Evolutionary conservation across 2,329 filamentous ascomycete genomes (phyloP).

Genomic region (Neophaeococcomyces aloes): DNA sequence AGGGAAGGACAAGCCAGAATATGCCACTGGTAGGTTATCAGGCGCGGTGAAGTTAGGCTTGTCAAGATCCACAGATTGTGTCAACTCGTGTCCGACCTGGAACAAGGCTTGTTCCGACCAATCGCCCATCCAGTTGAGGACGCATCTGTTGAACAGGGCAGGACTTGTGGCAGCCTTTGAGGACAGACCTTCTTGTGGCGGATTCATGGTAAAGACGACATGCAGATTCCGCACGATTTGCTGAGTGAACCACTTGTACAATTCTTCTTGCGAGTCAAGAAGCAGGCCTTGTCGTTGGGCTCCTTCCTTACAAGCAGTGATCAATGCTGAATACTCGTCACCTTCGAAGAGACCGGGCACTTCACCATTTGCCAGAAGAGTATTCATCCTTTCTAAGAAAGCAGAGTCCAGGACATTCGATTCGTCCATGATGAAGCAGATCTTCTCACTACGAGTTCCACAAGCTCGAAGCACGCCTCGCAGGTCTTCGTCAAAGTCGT

Average conservation of each 20-base stretch:
- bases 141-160: slow-evolving; percentile 97
- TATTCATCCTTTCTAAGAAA: slow-evolving; percentile 99
- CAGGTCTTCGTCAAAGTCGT: slow-evolving; percentile 97
- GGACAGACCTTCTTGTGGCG: slow-evolving; percentile 84
- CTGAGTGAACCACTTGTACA: slow-evolving; percentile 99
- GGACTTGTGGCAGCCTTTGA: slow-evolving; percentile 97
- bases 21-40: slow-evolving; percentile 86
- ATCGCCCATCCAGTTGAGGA: slow-evolving; percentile 99
- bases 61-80: slow-evolving; percentile 91
- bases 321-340: slow-evolving; percentile 95
- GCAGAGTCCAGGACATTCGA: slow-evolving; percentile 96
- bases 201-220: slow-evolving; percentile 99
- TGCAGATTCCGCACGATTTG: slow-evolving; percentile 99
- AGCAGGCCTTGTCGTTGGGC: slow-evolving; percentile 91
- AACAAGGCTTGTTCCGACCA: slow-evolving; percentile 99
- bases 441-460: slow-evolving; percentile 97
- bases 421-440: slow-evolving; percentile 99
- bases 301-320: slow-evolving; percentile 98
- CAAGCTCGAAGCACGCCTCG: slow-evolving; percentile 85
- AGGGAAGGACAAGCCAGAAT: slow-evolving; percentile 71
- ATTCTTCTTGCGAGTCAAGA: slow-evolving; percentile 91
- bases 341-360: slow-evolving; percentile 97
- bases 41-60: slow-evolving; percentile 74
- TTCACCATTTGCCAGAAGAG: slow-evolving; percentile 94
- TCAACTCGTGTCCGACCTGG: slow-evolving; percentile 93